These are phyloP conservation scores for Anthracocystis panici-leucophaei DNA, from an alignment of 1,284 basidiomycete species.

Conservation along the genomic window DNA sequence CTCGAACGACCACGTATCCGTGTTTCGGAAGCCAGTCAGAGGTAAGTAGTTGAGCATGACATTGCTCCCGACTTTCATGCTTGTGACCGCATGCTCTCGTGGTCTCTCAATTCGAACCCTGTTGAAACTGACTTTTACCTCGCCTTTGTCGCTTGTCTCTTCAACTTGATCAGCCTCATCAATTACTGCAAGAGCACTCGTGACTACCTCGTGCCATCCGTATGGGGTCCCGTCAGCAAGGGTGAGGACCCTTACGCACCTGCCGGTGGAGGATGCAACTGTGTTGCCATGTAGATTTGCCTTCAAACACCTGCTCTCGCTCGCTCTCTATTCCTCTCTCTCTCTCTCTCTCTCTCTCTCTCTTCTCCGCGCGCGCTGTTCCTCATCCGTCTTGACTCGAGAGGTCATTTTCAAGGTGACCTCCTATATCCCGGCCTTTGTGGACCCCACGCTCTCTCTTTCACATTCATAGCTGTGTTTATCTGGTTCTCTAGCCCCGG, in stretches of 20 bases:
- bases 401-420: neutral
- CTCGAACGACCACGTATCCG: constrained; percentile 85
- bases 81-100: neutral
- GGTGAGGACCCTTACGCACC: constrained; percentile 89
- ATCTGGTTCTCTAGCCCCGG: neutral
- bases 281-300: constrained; percentile 55
- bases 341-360: too few relatives aligned
- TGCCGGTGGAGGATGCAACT: constrained; percentile 73
- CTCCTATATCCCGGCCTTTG: constrained; percentile 20
- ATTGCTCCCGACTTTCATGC: neutral
- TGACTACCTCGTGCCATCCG: constrained; percentile 87
- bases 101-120: neutral
- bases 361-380: neutral
- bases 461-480: neutral
- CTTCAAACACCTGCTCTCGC: neutral
- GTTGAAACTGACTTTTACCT: neutral
- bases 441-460: neutral
- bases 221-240: constrained; percentile 92
- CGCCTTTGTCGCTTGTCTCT: neutral
- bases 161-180: constrained; percentile 76
- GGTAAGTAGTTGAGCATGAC: constrained; percentile 74
- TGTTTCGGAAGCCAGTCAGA: constrained; percentile 89
- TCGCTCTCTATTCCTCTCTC: too few relatives aligned
- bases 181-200: constrained; percentile 89
- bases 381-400: neutral